Evolutionary conservation across 2,329 filamentous ascomycete species (phyloP).

Genomic region (Nemania sp.): DNA sequence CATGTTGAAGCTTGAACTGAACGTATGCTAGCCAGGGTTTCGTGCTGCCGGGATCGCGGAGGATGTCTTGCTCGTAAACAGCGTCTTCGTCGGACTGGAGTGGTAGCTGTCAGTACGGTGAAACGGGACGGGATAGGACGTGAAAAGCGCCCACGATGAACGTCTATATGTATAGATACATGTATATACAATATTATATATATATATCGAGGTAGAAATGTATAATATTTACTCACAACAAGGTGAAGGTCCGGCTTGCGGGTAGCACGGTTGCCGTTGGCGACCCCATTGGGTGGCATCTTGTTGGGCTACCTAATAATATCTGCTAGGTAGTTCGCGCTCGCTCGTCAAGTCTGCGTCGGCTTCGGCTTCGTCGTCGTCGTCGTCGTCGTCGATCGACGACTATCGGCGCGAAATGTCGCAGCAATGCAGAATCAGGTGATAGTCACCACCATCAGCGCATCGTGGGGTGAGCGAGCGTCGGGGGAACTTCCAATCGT

Average conservation of each 20-base stretch:
- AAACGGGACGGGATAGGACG: neutral
- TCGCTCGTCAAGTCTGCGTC: neutral
- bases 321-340: no score
- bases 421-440: constrained; percentile 35
- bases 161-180: neutral
- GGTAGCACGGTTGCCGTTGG: constrained; percentile 49
- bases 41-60: constrained; percentile 84
- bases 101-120: constrained; percentile 46
- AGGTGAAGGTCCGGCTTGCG: constrained; percentile 62
- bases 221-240: constrained; percentile 54
- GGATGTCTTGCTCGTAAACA: constrained; percentile 95
- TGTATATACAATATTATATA: no score
- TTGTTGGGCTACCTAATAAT: constrained; percentile 39
- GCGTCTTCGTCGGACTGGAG: constrained; percentile 84
- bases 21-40: constrained; percentile 97
- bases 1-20: constrained; percentile 89
- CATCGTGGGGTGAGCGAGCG: constrained; percentile 35
- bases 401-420: constrained; percentile 39
- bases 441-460: constrained; percentile 36
- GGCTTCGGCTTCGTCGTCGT: constrained; percentile 19
- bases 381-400: constrained; percentile 34
- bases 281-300: constrained; percentile 51
- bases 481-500: constrained; percentile 19
- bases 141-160: neutral
- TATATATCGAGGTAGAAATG: neutral